phyloP scores from a whole-genome alignment of 176 grass and related monocot genomes.

The Melocanna baccifera region DNA sequence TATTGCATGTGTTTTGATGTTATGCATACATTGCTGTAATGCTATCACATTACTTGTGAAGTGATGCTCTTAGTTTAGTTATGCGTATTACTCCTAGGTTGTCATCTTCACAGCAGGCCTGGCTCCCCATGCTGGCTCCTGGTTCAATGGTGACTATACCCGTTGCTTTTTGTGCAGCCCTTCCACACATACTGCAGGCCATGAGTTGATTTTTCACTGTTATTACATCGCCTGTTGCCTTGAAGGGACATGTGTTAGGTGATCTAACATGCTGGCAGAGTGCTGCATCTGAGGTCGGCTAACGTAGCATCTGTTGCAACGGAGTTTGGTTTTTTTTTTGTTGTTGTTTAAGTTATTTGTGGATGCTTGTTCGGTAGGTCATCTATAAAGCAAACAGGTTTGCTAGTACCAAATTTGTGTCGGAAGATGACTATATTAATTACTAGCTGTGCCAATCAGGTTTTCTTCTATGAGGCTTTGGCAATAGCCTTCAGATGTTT shows the following conservation, averaged over 20 bases:
- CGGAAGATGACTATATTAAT: constrained; percentile 50
- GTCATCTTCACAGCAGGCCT: constrained; percentile 59
- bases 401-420: constrained; percentile 49
- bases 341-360: not conserved
- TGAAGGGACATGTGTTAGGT: constrained; percentile 21
- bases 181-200: not conserved
- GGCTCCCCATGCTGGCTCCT: constrained; percentile 25
- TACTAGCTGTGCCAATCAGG: not conserved
- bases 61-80: not conserved
- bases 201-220: not conserved
- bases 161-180: not conserved
- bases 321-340: not conserved
- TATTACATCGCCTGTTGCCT: constrained; percentile 22
- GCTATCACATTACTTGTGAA: not conserved
- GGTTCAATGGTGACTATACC: constrained; percentile 53
- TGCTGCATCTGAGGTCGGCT: too few species aligned
- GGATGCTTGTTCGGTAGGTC: not conserved
- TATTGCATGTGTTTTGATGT: not conserved
- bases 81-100: not conserved
- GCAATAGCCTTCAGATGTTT: not conserved
- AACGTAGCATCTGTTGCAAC: not conserved
- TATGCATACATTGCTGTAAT: not conserved
- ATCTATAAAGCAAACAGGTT: constrained; percentile 64
- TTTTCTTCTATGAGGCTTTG: not conserved
- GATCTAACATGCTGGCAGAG: not conserved